Conservation (phyloP, 1,284 basidiomycete genomes). For the Ustilago loliicola region DNA sequence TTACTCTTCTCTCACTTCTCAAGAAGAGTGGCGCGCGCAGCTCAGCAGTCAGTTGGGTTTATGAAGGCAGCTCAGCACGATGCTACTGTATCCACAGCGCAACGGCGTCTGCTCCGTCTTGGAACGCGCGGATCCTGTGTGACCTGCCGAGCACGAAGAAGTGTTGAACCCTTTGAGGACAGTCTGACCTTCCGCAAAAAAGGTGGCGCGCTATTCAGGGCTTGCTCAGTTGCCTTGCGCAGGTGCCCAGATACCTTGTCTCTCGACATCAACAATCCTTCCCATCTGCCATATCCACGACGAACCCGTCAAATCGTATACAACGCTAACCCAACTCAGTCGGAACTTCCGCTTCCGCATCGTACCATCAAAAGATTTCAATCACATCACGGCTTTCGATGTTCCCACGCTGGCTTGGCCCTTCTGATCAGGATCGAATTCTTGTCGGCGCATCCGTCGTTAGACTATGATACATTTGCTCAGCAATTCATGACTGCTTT, state of each 20-base stretch:
- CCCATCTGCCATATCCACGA: background rate
- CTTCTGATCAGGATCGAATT: conserved; percentile 1
- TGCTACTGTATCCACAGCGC: background rate
- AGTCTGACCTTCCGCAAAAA: background rate
- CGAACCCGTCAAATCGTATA: background rate
- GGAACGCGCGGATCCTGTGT: background rate
- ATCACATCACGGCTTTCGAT: conserved; percentile 1
- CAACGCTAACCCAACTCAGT: background rate
- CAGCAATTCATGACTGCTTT: conserved; percentile 14
- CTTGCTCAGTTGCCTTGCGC: background rate
- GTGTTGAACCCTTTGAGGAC: conserved; percentile 16
- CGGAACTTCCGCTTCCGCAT: background rate
- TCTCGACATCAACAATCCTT: background rate
- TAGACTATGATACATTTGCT: conserved; percentile 12
- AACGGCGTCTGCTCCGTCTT: background rate
- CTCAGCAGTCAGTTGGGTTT: conserved; percentile 3
- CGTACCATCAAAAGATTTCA: background rate
- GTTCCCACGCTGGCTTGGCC: conserved; percentile 8
- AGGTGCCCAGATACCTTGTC: background rate
- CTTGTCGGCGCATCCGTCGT: background rate
- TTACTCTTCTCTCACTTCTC: background rate
- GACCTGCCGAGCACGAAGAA: conserved; percentile 12
- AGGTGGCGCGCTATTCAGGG: conserved; percentile 9
- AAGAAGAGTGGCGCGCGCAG: background rate
- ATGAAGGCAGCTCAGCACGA: conserved; percentile 2